Base-by-base conservation (phyloP, 352 stramenopile species). In the Thraustochytrium aureum region DNA sequence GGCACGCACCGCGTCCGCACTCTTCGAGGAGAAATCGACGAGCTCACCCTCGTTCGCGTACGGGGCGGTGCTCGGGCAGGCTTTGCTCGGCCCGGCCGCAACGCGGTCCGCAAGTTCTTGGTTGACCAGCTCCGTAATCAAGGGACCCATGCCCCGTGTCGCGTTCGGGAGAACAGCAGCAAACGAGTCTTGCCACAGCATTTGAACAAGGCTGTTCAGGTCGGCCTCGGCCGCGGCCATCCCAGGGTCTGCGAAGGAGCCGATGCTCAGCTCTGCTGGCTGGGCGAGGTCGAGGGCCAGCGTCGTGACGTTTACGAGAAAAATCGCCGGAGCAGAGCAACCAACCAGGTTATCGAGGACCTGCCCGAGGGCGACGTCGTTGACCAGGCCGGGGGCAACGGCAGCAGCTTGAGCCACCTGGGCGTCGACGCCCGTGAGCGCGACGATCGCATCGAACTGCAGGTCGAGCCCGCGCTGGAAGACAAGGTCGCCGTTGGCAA, bases 11-110 rank as follows among this genome's bases (percentile, higher is more conserved):
- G 37, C 4, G 17, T 33, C 45, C 30, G 54, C 47, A 39, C 26
- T 17, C 10, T 54, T 20, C 43, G 62, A 73, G 62, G n/a, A 30
- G 32, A 73, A 73, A 39, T 73, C 62, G 26, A 73, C 45, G 17
- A 73, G 35, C 17, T n/a, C 22, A 1, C n/a, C 22, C 0, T 33
- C 26, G 6, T 54, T 6, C 2, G 43, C 54, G 43, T 5, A 10
- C 22, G 1, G 14, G 22, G 33, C 45, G 32, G 17, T 60, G 17
- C 35, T 20, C 14, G 43, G 17, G 7, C 7, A 7, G 7, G 56
- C 33, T 20, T 7, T 20, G 43, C 43, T 20, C 17, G 17, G 17
- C 20, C 43, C 59, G 4, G 38, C 32, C 26, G 26, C 12, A n/a
- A 32, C 33, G 10, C 20, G 30, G 5, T 73, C n/a, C 26, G 1